Evolutionary conservation across 768 basidiomycete species (phyloP).

Genomic region (Russula vinacea): DNA sequence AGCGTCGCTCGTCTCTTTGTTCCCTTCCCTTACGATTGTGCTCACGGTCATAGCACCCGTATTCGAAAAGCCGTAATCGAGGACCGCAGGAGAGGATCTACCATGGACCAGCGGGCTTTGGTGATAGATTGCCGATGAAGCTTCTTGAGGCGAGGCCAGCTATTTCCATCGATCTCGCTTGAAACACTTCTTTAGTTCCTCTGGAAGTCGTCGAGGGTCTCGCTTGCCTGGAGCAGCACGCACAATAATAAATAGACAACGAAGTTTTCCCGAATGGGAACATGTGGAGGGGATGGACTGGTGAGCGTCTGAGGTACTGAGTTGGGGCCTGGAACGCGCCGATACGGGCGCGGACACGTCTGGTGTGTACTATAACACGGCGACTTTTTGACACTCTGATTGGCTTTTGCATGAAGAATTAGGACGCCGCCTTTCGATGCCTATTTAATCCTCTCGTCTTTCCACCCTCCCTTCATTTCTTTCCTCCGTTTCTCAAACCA

Average conservation of each 20-base stretch:
- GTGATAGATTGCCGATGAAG: neutral
- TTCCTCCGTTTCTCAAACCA: neutral
- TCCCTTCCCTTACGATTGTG: neutral
- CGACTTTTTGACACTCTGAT: conserved; percentile 13
- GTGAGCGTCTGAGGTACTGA: neutral
- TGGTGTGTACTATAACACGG: conserved; percentile 17
- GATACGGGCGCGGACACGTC: conserved; percentile 1
- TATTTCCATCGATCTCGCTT: neutral
- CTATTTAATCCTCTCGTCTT: neutral
- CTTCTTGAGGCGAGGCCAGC: neutral
- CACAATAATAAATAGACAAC: neutral
- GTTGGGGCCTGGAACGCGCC: conserved; percentile 14
- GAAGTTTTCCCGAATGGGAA: neutral
- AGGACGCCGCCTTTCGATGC: neutral
- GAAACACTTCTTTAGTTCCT: neutral
- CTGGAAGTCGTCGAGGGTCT: neutral
- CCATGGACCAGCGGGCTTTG: neutral
- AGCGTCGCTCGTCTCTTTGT: neutral
- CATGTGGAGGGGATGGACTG: neutral
- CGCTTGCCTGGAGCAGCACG: neutral
- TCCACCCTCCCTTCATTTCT: neutral
- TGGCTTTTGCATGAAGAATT: neutral
- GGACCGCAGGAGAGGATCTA: neutral
- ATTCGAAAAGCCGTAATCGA: neutral
- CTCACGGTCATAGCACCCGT: neutral